These are phyloP conservation scores for Luzula sylvatica DNA, from an alignment of 176 grass and related monocot species.

Conservation along the genomic window DNA sequence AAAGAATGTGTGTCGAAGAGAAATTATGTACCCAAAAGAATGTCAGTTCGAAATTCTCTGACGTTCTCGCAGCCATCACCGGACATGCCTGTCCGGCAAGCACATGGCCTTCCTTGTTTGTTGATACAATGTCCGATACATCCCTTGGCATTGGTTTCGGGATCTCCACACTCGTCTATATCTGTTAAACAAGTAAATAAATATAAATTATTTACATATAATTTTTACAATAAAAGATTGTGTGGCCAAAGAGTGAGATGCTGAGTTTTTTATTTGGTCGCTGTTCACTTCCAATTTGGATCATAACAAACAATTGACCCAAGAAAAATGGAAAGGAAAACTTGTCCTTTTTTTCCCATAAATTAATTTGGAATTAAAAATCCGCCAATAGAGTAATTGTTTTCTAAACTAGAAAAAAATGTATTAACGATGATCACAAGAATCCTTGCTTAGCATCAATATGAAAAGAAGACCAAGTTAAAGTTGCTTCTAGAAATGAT, in stretches of 20 bases:
- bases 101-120: background rate
- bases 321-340: no score
- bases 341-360: background rate
- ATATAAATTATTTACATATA: background rate
- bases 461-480: background rate
- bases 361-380: background rate
- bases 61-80: slow-evolving; percentile 16
- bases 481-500: background rate
- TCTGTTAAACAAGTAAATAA: slow-evolving; percentile 5
- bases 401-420: background rate
- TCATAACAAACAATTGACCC: no score
- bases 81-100: background rate
- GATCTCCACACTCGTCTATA: slow-evolving; percentile 14
- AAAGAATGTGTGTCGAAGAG: background rate
- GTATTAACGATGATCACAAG: background rate
- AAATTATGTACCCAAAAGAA: slow-evolving; percentile 4
- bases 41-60: background rate
- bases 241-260: background rate
- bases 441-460: background rate
- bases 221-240: background rate
- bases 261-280: no score
- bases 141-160: background rate
- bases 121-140: slow-evolving; percentile 15
- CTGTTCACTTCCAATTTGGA: no score
- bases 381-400: background rate